These are phyloP conservation scores for Diplodia corticola DNA, from an alignment of 2,329 filamentous ascomycete species.

Conservation along the genomic window DNA sequence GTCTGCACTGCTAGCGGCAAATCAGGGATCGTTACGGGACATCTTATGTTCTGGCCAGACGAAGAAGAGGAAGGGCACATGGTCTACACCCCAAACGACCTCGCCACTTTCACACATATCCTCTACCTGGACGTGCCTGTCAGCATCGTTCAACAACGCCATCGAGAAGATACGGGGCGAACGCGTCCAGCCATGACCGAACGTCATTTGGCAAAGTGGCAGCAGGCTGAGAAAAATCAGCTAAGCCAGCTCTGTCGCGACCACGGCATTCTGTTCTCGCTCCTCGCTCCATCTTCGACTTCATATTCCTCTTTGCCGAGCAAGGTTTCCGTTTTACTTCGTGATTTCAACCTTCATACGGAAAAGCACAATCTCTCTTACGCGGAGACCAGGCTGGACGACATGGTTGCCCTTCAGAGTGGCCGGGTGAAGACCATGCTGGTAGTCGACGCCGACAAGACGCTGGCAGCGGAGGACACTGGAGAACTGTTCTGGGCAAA, in stretches of 20 bases:
- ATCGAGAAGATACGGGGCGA: slow-evolving; percentile 41
- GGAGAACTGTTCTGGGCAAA: slow-evolving; percentile 53
- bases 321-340: slow-evolving; percentile 34
- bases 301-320: not conserved
- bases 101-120: slow-evolving; percentile 57
- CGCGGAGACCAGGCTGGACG: slow-evolving; percentile 38
- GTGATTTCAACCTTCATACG: slow-evolving; percentile 42
- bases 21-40: slow-evolving; percentile 57
- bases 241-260: slow-evolving; percentile 49
- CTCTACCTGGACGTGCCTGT: slow-evolving; percentile 54
- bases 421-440: slow-evolving; percentile 47
- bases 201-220: slow-evolving; percentile 50
- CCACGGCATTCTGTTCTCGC: slow-evolving; percentile 51
- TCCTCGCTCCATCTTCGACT: slow-evolving; percentile 27
- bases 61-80: slow-evolving; percentile 30
- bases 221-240: slow-evolving; percentile 46
- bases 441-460: slow-evolving; percentile 61
- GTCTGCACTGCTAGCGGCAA: slow-evolving; percentile 47
- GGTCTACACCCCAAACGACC: slow-evolving; percentile 39
- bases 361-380: slow-evolving; percentile 43
- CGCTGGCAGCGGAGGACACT: slow-evolving; percentile 54
- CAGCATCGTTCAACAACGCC: slow-evolving; percentile 41
- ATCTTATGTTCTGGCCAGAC: slow-evolving; percentile 57
- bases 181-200: slow-evolving; percentile 38
- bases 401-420: slow-evolving; percentile 29